These are phyloP conservation scores for Fusarium pininemorale DNA, from an alignment of 2,329 filamentous ascomycete genomes.

Conservation along the genomic window DNA sequence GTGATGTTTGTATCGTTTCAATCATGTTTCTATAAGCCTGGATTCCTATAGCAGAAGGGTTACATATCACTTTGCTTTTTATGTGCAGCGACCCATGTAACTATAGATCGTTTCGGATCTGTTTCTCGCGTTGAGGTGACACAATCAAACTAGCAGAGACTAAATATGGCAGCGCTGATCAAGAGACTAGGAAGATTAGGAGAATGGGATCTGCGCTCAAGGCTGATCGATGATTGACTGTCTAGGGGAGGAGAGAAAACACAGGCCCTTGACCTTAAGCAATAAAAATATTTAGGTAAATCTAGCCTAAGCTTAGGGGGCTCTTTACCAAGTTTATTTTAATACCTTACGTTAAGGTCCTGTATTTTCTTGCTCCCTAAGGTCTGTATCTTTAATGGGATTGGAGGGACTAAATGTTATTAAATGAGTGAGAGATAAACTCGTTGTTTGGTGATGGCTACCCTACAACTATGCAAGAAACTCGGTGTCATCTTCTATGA, in stretches of 20 bases:
- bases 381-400: background rate
- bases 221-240: background rate
- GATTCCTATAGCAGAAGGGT: background rate
- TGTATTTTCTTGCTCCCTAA: too few relatives aligned
- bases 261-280: too few relatives aligned
- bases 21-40: background rate
- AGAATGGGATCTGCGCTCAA: background rate
- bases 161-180: constrained; percentile 23
- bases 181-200: constrained; percentile 3
- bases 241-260: too few relatives aligned
- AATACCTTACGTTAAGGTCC: too few relatives aligned
- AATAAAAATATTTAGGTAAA: too few relatives aligned
- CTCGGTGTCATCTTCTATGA: background rate
- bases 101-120: background rate
- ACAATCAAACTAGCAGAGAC: background rate
- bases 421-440: background rate
- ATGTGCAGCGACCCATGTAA: background rate
- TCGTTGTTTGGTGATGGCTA: background rate
- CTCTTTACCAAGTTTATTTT: too few relatives aligned
- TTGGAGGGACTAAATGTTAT: constrained; percentile 3
- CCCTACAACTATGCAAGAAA: background rate
- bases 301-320: too few relatives aligned
- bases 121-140: background rate
- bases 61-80: background rate
- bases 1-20: background rate